These are phyloP conservation scores for Xylaria palmicola DNA, from an alignment of 495 filamentous ascomycete genomes.

Conservation along the genomic window DNA sequence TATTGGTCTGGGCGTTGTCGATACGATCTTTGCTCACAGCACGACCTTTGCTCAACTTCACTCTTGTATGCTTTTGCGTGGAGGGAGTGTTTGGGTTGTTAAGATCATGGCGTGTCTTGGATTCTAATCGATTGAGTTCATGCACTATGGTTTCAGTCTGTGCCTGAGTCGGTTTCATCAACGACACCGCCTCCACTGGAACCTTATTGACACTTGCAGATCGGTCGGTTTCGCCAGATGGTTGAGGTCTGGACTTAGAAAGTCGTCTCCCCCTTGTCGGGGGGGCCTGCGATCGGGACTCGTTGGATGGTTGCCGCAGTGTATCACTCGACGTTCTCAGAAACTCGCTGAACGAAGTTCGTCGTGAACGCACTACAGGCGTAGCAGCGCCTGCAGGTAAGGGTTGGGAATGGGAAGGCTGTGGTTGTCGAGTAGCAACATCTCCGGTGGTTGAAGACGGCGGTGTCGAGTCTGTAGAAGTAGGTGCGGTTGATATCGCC, in stretches of 20 bases:
- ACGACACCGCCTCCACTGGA: not conserved
- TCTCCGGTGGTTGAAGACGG: not conserved
- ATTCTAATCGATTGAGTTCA: constrained; percentile 1
- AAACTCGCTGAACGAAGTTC: constrained; percentile 7
- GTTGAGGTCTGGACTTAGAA: constrained; percentile 21
- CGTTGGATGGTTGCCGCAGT: not conserved
- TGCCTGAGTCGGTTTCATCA: not conserved
- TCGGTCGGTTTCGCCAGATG: not conserved
- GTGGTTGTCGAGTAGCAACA: not conserved
- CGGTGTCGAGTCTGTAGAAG: constrained; percentile 1
- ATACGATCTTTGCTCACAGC: not conserved
- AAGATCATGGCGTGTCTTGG: not conserved
- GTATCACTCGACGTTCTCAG: constrained; percentile 8
- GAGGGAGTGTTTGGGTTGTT: not conserved
- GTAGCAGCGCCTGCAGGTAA: not conserved
- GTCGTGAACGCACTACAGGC: not conserved
- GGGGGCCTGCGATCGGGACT: constrained; percentile 4
- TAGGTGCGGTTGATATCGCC: constrained; percentile 25
- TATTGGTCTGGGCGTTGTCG: not conserved
- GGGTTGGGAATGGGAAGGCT: not conserved
- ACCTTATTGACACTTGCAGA: not conserved
- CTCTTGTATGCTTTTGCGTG: not conserved
- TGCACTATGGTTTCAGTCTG: constrained; percentile 5
- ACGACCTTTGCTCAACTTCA: constrained; percentile 10
- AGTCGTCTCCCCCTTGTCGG: constrained; percentile 21